phyloP scores from a whole-genome alignment of 306 rosid species.

The Casuarina cunninghamiana region DNA sequence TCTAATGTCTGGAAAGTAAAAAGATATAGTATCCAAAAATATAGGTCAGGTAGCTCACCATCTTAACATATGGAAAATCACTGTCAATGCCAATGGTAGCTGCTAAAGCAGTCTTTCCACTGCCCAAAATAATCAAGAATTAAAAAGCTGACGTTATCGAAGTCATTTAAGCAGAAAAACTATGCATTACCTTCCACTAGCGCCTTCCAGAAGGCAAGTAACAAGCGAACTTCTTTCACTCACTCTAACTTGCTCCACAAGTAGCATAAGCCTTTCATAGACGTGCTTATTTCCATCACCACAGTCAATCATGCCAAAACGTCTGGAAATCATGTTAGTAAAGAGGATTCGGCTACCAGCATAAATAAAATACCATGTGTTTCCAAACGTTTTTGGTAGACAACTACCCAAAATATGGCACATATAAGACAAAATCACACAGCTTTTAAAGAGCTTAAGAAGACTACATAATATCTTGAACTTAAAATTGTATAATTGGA shows the following conservation, averaged over 20 bases:
- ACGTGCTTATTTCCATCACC: slow-evolving; percentile 84
- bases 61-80: slow-evolving; percentile 96
- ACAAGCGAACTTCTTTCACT: slow-evolving; percentile 92
- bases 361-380: neutral
- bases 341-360: neutral
- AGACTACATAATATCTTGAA: neutral
- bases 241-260: slow-evolving; percentile 95
- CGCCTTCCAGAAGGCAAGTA: slow-evolving; percentile 94
- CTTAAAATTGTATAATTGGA: neutral
- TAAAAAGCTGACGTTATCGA: slow-evolving; percentile 26
- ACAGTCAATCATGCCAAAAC: slow-evolving; percentile 86
- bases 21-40: slow-evolving; percentile 2
- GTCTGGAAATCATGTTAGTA: slow-evolving; percentile 51
- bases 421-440: neutral
- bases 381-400: neutral
- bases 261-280: slow-evolving; percentile 76
- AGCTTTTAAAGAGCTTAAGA: neutral
- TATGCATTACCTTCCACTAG: slow-evolving; percentile 79
- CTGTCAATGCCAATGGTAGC: slow-evolving; percentile 97
- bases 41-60: slow-evolving; percentile 53
- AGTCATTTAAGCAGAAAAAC: slow-evolving; percentile 18
- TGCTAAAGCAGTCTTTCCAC: slow-evolving; percentile 95
- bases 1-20: slow-evolving; percentile 21
- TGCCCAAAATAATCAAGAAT: slow-evolving; percentile 43
- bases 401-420: neutral